phyloP scores from a whole-genome alignment of 371 early-diverging fungal species.

The Mucor circinelloides region DNA sequence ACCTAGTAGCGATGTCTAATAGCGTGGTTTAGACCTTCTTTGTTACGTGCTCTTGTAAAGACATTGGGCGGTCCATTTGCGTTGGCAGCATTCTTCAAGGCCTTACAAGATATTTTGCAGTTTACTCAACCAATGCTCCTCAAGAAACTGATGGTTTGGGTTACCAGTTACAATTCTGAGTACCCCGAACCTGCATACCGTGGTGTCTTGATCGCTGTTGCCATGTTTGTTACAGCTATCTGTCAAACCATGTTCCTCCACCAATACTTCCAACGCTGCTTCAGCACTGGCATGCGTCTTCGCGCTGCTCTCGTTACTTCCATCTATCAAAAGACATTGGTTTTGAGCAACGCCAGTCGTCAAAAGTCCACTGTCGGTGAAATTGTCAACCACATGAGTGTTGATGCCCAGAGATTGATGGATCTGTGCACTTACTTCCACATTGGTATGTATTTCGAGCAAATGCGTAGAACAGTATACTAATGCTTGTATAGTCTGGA shows the following conservation, averaged over 20 bases:
- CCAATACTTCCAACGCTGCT: constrained; percentile 88
- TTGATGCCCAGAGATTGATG: constrained; percentile 82
- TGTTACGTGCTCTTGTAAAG: constrained; percentile 64
- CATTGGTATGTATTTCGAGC: constrained; percentile 44
- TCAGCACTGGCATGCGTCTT: constrained; percentile 79
- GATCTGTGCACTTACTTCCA: constrained; percentile 78
- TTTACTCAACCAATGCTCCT: constrained; percentile 89
- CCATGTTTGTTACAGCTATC: constrained; percentile 83
- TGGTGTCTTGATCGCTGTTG: constrained; percentile 65
- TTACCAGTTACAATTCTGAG: constrained; percentile 57
- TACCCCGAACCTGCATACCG: constrained; percentile 60
- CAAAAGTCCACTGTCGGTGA: constrained; percentile 83
- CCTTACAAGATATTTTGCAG: constrained; percentile 74
- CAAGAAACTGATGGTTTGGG: constrained; percentile 73
- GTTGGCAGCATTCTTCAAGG: constrained; percentile 80
- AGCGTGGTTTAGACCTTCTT: constrained; percentile 57
- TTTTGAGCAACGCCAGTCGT: constrained; percentile 79
- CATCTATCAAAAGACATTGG: constrained; percentile 86
- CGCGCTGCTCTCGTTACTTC: constrained; percentile 85
- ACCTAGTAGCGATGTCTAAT: background rate
- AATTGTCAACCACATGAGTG: constrained; percentile 92
- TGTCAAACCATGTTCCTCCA: constrained; percentile 88
- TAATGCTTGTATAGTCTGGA: constrained; percentile 63
- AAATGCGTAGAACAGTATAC: background rate
- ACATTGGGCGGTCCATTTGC: constrained; percentile 73